A percentile compares a stretch with the other conserved stretches of the same genome.
Conservation (phyloP, 2,329 filamentous ascomycete species). For the Colletotrichum sp. region DNA sequence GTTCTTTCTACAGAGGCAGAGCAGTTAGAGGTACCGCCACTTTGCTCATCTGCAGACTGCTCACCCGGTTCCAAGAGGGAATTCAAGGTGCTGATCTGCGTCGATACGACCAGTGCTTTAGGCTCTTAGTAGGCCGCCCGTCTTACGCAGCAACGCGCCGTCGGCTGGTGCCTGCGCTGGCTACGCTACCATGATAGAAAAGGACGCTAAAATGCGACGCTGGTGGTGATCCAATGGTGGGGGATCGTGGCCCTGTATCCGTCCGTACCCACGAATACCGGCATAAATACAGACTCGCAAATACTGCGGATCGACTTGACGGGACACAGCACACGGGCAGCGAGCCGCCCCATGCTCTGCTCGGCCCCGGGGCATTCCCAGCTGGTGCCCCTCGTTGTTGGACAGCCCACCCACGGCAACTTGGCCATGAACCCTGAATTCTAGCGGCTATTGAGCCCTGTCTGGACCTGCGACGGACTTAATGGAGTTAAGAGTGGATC, state of each 20-base stretch:
- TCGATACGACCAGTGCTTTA: background rate
- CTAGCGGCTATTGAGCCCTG: background rate
- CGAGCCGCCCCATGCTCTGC: background rate
- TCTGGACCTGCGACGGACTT: conserved; percentile 15
- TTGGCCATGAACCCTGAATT: conserved; percentile 4
- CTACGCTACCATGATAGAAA: background rate
- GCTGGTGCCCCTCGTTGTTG: background rate
- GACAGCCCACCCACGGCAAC: background rate
- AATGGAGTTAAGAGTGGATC: conserved; percentile 7
- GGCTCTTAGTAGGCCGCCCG: background rate
- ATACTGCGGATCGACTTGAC: background rate
- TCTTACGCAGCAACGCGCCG: background rate
- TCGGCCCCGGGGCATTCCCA: background rate
- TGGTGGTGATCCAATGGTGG: background rate
- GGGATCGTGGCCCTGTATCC: background rate
- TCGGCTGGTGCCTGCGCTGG: background rate
- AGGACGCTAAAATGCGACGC: background rate
- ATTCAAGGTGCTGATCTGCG: background rate
- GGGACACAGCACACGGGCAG: background rate
- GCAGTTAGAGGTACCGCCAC: background rate
- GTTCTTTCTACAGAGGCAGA: background rate
- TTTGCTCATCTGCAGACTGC: background rate
- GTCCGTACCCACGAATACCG: background rate
- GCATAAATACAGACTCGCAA: background rate
- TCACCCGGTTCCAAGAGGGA: background rate